Evolutionary conservation across 2,329 filamentous ascomycete species (phyloP).

Genomic region (Sporothrix pseudoabietina): DNA sequence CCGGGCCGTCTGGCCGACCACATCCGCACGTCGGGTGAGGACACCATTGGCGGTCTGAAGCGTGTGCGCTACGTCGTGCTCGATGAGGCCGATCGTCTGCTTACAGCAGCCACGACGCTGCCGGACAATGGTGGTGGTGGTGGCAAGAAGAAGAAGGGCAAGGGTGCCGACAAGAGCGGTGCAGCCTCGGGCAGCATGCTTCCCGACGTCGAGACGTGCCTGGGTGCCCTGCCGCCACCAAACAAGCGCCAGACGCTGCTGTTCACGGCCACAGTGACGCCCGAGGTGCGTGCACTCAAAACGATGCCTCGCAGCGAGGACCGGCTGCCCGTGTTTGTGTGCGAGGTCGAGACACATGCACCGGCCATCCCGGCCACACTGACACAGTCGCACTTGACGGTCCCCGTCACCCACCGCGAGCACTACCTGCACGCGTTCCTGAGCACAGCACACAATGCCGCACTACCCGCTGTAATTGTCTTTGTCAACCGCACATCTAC

Average conservation of each 20-base stretch:
- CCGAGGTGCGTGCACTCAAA: slow-evolving; percentile 86
- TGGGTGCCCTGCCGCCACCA: slow-evolving; percentile 77
- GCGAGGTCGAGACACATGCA: slow-evolving; percentile 76
- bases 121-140: not conserved
- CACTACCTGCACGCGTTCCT: slow-evolving; percentile 92
- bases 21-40: slow-evolving; percentile 85
- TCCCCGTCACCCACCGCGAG: slow-evolving; percentile 89
- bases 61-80: slow-evolving; percentile 85
- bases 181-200: slow-evolving; percentile 78
- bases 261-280: slow-evolving; percentile 94
- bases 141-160: slow-evolving; percentile 83
- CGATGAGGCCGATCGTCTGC: slow-evolving; percentile 90
- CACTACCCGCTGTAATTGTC: slow-evolving; percentile 85
- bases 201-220: slow-evolving; percentile 87
- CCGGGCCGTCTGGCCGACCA: slow-evolving; percentile 92
- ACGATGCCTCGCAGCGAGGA: slow-evolving; percentile 69
- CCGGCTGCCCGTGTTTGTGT: slow-evolving; percentile 80
- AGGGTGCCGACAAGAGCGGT: not conserved
- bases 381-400: slow-evolving; percentile 80
- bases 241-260: slow-evolving; percentile 85
- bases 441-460: slow-evolving; percentile 71
- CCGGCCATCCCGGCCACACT: slow-evolving; percentile 80
- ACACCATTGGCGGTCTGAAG: slow-evolving; percentile 80
- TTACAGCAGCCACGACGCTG: slow-evolving; percentile 59
- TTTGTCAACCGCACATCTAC: slow-evolving; percentile 93